Conservation (phyloP, 2,329 filamentous ascomycete genomes). For the Monilinia laxa region DNA sequence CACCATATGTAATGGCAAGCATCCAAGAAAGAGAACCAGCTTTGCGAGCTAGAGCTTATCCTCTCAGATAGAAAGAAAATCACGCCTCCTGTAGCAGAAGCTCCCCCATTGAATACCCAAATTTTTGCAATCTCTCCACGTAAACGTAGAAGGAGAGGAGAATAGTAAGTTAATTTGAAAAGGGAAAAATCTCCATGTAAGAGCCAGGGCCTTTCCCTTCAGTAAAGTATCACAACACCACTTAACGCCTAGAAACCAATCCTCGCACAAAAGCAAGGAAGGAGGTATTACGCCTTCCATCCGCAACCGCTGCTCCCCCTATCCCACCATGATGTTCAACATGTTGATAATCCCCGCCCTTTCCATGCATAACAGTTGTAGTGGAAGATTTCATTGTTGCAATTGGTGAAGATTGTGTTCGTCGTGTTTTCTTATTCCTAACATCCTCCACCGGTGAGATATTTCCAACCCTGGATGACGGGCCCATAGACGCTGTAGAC, state of each 20-base stretch:
- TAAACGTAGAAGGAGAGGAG: slow-evolving; percentile 2
- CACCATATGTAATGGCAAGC: not conserved
- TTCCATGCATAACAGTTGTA: slow-evolving; percentile 18
- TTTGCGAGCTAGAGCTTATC: not conserved
- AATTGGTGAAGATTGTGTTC: slow-evolving; percentile 21
- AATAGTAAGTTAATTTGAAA: slow-evolving; percentile 16
- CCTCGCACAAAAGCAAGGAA: slow-evolving; percentile 23
- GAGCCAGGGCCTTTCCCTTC: slow-evolving; percentile 15
- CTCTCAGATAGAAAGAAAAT: not conserved
- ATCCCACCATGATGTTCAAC: slow-evolving; percentile 17
- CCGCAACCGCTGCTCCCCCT: not conserved
- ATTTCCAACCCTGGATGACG: slow-evolving; percentile 29
- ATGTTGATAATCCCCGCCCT: slow-evolving; percentile 20
- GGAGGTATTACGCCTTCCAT: slow-evolving; percentile 23
- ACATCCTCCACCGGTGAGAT: slow-evolving; percentile 12
- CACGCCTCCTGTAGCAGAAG: not conserved
- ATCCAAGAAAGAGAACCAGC: slow-evolving; percentile 7
- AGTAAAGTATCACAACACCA: slow-evolving; percentile 22
- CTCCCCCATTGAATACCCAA: slow-evolving; percentile 13
- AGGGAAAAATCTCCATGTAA: slow-evolving; percentile 17
- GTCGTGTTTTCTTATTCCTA: slow-evolving; percentile 21
- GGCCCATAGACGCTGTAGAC: slow-evolving; percentile 28
- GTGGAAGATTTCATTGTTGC: slow-evolving; percentile 13
- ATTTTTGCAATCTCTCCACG: slow-evolving; percentile 8
- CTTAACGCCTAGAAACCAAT: slow-evolving; percentile 24